A percentile compares a stretch with the other conserved stretches of the same genome.
These are phyloP conservation scores for Pichia gijzeniarum DNA, from an alignment of 805 yeast genomes.

Conservation along the genomic window DNA sequence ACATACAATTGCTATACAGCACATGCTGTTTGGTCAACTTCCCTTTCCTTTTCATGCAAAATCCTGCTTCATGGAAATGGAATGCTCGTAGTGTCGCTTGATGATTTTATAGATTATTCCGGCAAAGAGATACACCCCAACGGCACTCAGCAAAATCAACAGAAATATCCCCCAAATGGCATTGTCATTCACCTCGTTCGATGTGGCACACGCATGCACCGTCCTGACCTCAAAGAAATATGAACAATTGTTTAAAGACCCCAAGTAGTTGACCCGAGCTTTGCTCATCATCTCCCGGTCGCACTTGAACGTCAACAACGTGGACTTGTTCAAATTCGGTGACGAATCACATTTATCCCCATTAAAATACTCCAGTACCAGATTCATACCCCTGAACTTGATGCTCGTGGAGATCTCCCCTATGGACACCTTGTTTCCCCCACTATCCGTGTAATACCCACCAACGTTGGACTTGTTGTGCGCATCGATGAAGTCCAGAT, in stretches of 20 bases:
- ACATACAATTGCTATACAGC: no score
- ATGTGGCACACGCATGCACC: constrained; percentile 80
- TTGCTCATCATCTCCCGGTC: constrained; percentile 64
- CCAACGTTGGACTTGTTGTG: constrained; percentile 43
- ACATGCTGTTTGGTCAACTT: no score
- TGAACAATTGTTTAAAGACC: constrained; percentile 68
- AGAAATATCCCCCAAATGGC: constrained; percentile 62
- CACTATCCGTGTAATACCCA: constrained; percentile 46
- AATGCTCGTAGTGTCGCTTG: constrained; percentile 16
- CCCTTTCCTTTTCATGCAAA: no score
- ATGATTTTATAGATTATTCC: constrained; percentile 34
- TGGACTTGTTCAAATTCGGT: constrained; percentile 46
- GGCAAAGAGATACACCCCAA: constrained; percentile 38
- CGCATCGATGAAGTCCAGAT: constrained; percentile 30
- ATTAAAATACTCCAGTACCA: constrained; percentile 60
- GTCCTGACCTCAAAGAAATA: constrained; percentile 82
- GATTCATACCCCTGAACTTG: constrained; percentile 60
- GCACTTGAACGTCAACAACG: constrained; percentile 68
- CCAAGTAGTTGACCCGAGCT: constrained; percentile 64
- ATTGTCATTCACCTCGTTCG: constrained; percentile 56
- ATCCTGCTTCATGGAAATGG: not conserved
- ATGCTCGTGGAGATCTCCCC: constrained; percentile 62
- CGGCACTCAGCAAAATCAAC: constrained; percentile 40
- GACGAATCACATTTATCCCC: constrained; percentile 53
- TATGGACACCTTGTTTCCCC: constrained; percentile 41